These are phyloP conservation scores for Clonostachys rhizophaga DNA, from an alignment of 2,329 filamentous ascomycete genomes.

Conservation along the genomic window DNA sequence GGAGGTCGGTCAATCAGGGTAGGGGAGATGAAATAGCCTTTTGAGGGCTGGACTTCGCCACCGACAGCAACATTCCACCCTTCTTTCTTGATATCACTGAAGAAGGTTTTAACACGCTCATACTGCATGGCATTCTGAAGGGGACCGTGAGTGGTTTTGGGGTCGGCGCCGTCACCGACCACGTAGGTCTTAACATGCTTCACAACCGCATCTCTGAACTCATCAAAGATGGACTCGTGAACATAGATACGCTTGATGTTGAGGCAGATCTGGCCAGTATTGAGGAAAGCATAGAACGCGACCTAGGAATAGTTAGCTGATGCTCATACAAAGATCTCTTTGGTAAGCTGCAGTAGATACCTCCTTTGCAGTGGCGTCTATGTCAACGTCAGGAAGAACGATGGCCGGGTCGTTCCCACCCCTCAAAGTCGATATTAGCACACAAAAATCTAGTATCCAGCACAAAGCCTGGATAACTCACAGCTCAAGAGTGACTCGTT, in stretches of 20 bases:
- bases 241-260: slow-evolving; percentile 55
- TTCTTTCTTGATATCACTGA: slow-evolving; percentile 38
- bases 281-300: slow-evolving; percentile 47
- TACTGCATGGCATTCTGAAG: slow-evolving; percentile 55
- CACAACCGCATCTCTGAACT: slow-evolving; percentile 18
- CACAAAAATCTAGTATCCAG: too few relatives aligned
- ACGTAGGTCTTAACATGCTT: slow-evolving; percentile 20
- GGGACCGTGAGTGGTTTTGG: slow-evolving; percentile 37
- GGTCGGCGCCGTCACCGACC: slow-evolving; percentile 34
- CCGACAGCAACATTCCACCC: slow-evolving; percentile 32
- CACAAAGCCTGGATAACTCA: too few relatives aligned
- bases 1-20: slow-evolving; percentile 57
- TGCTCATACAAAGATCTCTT: too few relatives aligned
- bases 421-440: too few relatives aligned
- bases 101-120: slow-evolving; percentile 45
- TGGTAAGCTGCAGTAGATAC: not conserved
- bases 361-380: slow-evolving; percentile 14
- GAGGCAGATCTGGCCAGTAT: slow-evolving; percentile 38
- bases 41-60: slow-evolving; percentile 9
- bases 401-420: slow-evolving; percentile 49
- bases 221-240: slow-evolving; percentile 50
- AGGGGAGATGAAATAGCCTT: slow-evolving; percentile 52
- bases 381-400: slow-evolving; percentile 45
- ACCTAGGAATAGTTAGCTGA: slow-evolving; percentile 17
- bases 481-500: slow-evolving; percentile 4